Evolutionary conservation across 139 green algal species (phyloP).

Genomic region (Zygnema circumcarinatum): DNA sequence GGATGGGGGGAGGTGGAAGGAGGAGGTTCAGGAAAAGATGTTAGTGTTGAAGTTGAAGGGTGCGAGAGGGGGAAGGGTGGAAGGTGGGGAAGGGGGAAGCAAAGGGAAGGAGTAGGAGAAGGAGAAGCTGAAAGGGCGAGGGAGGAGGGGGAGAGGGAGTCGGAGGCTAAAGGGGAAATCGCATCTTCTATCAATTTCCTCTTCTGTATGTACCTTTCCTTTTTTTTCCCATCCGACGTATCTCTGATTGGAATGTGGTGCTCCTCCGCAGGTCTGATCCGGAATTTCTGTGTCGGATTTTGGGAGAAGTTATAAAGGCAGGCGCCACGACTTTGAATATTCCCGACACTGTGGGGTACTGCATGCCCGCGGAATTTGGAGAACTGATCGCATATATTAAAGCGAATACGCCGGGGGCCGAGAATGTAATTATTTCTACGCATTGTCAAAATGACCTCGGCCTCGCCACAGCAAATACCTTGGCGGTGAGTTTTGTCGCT

Average conservation of each 20-base stretch:
- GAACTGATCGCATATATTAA: constrained; percentile 86
- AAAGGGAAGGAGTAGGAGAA: too few species aligned
- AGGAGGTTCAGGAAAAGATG: too few species aligned
- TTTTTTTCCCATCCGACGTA: not conserved
- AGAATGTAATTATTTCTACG: constrained; percentile 91
- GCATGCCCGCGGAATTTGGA: constrained; percentile 94
- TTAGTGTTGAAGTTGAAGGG: too few species aligned
- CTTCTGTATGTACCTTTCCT: not conserved
- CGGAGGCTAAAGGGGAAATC: not conserved
- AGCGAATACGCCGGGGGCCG: constrained; percentile 83
- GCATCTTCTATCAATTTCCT: too few species aligned
- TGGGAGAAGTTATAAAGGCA: constrained; percentile 88
- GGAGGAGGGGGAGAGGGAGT: too few species aligned
- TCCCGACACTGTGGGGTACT: constrained; percentile 95
- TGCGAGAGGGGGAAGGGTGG: too few species aligned
- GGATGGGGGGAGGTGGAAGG: too few species aligned
- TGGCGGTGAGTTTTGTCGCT: constrained; percentile 66
- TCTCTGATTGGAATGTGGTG: too few species aligned
- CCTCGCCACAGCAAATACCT: constrained; percentile 92
- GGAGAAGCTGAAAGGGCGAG: too few species aligned
- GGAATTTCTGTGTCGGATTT: constrained; percentile 90
- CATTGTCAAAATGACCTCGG: constrained; percentile 99
- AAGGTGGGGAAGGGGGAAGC: too few species aligned
- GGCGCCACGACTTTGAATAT: constrained; percentile 99
- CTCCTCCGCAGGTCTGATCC: constrained; percentile 86